A percentile compares a stretch with the other conserved stretches of the same genome.
phyloP scores from a whole-genome alignment of 1,284 basidiomycete species.

The Leccinum griseonigrum region DNA sequence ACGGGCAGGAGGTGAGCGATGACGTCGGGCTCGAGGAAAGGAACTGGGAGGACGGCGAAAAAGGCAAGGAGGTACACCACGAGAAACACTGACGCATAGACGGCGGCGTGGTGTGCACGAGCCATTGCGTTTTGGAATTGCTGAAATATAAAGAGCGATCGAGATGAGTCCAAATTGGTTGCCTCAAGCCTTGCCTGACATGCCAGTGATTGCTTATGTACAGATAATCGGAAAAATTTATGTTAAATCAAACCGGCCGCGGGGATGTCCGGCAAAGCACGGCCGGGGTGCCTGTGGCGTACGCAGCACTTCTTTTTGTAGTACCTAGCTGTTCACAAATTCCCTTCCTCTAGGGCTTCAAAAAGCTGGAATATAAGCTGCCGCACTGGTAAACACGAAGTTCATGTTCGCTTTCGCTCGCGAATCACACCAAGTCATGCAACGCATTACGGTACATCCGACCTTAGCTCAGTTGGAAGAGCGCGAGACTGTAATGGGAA shows the following conservation, averaged over 20 bases:
- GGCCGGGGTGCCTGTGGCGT: no score
- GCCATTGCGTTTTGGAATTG: conserved; percentile 12
- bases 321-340: no score
- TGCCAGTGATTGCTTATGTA: no score
- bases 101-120: conserved; percentile 22
- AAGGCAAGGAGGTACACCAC: conserved; percentile 24
- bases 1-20: conserved; percentile 57
- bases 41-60: conserved; percentile 53
- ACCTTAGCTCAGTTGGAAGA: conserved; percentile 41
- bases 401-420: conserved; percentile 1
- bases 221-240: no score
- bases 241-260: no score
- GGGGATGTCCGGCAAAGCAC: no score
- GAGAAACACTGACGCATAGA: conserved; percentile 13
- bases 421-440: conserved; percentile 35
- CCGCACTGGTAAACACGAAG: not conserved
- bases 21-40: conserved; percentile 48
- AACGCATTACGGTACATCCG: conserved; percentile 34
- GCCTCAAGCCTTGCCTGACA: no score
- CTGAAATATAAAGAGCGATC: not conserved
- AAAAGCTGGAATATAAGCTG: no score
- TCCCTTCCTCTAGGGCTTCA: no score
- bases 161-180: no score
- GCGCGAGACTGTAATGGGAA: conserved; percentile 31
- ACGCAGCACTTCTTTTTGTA: no score